A percentile compares a stretch with the other conserved stretches of the same genome.
Evolutionary conservation across 2,329 filamentous ascomycete genomes (phyloP).

Genomic region (Paradendryphiella salina): DNA sequence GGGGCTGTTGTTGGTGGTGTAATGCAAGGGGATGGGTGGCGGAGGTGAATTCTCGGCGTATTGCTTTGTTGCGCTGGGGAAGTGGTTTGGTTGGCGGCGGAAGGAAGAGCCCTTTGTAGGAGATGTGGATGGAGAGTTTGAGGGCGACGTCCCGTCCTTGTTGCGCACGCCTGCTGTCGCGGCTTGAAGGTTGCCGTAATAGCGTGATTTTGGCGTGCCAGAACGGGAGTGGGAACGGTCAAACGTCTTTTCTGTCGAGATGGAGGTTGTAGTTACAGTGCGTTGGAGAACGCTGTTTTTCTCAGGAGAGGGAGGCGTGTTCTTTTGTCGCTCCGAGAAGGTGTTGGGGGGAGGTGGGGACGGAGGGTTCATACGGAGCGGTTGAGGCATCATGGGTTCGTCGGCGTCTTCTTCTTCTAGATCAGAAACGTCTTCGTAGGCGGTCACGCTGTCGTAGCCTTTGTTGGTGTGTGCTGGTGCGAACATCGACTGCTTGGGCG

Average conservation of each 20-base stretch:
- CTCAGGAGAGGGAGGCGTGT: constrained; percentile 6
- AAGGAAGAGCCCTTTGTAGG: constrained; percentile 28
- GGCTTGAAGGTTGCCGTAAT: constrained; percentile 54
- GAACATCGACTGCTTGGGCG: constrained; percentile 30
- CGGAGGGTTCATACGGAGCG: constrained; percentile 55
- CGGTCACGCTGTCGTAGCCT: constrained; percentile 36
- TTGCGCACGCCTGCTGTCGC: constrained; percentile 47
- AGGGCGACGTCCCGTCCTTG: constrained; percentile 27
- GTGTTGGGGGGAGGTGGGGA: constrained; percentile 39
- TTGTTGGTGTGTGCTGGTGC: constrained; percentile 26
- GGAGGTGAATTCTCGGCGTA: constrained; percentile 37
- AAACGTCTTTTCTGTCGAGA: constrained; percentile 38
- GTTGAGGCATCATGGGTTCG: constrained; percentile 44
- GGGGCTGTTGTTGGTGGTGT: not conserved
- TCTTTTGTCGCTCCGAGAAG: constrained; percentile 19
- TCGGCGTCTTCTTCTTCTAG: constrained; percentile 32
- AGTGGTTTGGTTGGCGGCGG: constrained; percentile 23
- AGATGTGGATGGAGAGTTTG: constrained; percentile 29
- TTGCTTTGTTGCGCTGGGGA: constrained; percentile 36
- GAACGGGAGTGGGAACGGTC: constrained; percentile 34
- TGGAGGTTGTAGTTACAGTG: constrained; percentile 31
- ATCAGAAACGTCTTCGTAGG: constrained; percentile 37
- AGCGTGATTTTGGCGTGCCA: constrained; percentile 48
- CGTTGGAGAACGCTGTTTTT: constrained; percentile 9
- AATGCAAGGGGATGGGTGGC: constrained; percentile 1